Percentiles rank a stretch among this genome's conserved stretches.
phyloP scores from a whole-genome alignment of 805 yeast genomes.

The Yarrowia keelungensis region DNA sequence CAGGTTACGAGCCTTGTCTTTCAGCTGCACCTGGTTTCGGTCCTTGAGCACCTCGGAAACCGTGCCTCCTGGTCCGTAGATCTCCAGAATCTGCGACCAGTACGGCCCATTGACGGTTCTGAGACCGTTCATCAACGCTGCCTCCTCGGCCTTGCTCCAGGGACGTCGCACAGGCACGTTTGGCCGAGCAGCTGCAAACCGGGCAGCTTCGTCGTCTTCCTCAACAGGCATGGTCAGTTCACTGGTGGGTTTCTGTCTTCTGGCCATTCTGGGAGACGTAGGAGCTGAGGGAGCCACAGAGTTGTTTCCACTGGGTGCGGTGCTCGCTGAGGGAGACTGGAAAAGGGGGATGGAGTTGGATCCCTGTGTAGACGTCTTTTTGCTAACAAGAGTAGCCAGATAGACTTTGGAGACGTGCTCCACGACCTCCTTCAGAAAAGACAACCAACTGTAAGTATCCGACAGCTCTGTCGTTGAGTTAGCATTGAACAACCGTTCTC shows the following conservation, averaged over 20 bases:
- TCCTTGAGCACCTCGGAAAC: slow-evolving; percentile 83
- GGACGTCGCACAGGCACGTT: slow-evolving; percentile 57
- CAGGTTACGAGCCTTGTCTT: slow-evolving; percentile 97
- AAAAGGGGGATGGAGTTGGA: not conserved
- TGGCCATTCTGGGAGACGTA: slow-evolving; percentile 2
- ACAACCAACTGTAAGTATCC: slow-evolving; percentile 84
- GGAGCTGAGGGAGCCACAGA: slow-evolving; percentile 12
- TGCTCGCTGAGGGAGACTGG: not conserved
- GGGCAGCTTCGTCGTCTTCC: slow-evolving; percentile 30
- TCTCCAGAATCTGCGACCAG: slow-evolving; percentile 88
- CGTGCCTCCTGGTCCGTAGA: slow-evolving; percentile 94
- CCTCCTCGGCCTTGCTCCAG: slow-evolving; percentile 91
- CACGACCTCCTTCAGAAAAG: slow-evolving; percentile 76
- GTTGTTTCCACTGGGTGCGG: slow-evolving; percentile 11
- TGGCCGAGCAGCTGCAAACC: slow-evolving; percentile 43
- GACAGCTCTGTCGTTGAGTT: slow-evolving; percentile 60
- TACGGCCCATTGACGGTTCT: slow-evolving; percentile 82
- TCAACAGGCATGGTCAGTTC: slow-evolving; percentile 15
- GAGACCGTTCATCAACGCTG: slow-evolving; percentile 79
- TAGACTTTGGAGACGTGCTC: slow-evolving; percentile 67
- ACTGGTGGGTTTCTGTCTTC: slow-evolving; percentile 8
- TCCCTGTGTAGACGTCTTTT: not conserved
- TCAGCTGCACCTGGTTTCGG: slow-evolving; percentile 88
- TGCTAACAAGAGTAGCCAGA: slow-evolving; percentile 13
- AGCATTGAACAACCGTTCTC: slow-evolving; percentile 60